Base-by-base conservation (phyloP, 23 red algal genomes). In the Agarophyton chilense region DNA sequence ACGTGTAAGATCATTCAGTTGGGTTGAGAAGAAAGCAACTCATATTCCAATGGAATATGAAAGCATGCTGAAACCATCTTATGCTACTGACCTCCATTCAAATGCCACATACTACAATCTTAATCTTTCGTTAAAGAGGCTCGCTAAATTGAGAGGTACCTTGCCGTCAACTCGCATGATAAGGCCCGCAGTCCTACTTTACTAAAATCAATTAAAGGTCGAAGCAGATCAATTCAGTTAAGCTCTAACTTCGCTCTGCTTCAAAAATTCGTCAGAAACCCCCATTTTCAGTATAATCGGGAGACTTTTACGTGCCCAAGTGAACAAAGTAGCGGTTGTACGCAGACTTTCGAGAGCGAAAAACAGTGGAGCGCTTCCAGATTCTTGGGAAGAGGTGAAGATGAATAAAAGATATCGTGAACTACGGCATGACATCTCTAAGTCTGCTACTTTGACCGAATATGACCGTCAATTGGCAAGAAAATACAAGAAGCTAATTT, bases 71-170 rank as follows among this genome's bases (percentile, higher is more conserved):
- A 14, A 43, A 24, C 42, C 65, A 2, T 72, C 65, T 19, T 34
- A 72, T 72, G 65, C 65, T 4, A 72, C 65, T 42, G 65, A 72
- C 17, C 65, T 72, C 1, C 65, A 72, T 44, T 72, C 65, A 0
- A 42, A 72, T 43, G 36, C 65, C 40, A 42, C 65, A 3, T 72
- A 72, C 35, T 72, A 72, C 35, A 44, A n/a, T 72, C 65, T 40
- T 1, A 72, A 34, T 43, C 2, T 42, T 32, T 32, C 65, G 1
- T 72, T 42, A 1, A 40, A 34, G 42, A n/a, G 2, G 1, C 21
- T 72, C 1, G 65, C 42, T 7, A 28, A 10, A 16, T 9, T 5
- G 21, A 40, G 1, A 16, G 65, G 65, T 5, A 72, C 65, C 0
- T 25, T 72, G 33, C 65, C 65, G 4, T 34, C 39, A 24, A 13